Conservation (phyloP, 169 alveolate species). For the Eimeria praecox region DNA sequence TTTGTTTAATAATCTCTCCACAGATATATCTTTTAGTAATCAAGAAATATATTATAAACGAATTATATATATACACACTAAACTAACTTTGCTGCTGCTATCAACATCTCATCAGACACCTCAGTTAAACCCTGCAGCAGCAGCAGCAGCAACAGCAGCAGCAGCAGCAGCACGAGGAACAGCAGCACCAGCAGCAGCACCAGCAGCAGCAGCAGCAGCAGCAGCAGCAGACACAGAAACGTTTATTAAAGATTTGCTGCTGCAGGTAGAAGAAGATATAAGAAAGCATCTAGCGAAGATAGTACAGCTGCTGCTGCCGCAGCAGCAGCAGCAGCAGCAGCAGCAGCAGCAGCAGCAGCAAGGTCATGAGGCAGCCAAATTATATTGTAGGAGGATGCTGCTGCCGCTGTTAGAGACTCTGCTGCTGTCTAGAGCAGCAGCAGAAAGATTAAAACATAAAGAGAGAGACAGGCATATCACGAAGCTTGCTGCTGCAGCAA, state of each 20-base stretch:
- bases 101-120: too few species aligned
- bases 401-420: neutral
- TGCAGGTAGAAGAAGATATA: neutral
- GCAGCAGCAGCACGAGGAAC: too few species aligned
- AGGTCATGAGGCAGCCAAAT: neutral
- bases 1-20: neutral
- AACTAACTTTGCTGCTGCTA: neutral
- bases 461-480: neutral
- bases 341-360: too few species aligned
- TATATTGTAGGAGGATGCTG: neutral
- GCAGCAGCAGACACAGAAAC: too few species aligned
- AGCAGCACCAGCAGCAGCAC: too few species aligned
- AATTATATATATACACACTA: neutral
- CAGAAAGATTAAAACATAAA: neutral
- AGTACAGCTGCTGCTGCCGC: too few species aligned
- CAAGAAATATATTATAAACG: neutral
- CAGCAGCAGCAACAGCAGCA: too few species aligned
- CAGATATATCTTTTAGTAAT: neutral
- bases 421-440: neutral
- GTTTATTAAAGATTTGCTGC: neutral
- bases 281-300: neutral
- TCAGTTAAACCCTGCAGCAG: too few species aligned
- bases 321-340: too few species aligned
- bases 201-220: too few species aligned
- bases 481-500: constrained; percentile 21